These are phyloP conservation scores for Trebouxiophyceae sp. DNA, from an alignment of 163 green algal species.

Conservation along the genomic window DNA sequence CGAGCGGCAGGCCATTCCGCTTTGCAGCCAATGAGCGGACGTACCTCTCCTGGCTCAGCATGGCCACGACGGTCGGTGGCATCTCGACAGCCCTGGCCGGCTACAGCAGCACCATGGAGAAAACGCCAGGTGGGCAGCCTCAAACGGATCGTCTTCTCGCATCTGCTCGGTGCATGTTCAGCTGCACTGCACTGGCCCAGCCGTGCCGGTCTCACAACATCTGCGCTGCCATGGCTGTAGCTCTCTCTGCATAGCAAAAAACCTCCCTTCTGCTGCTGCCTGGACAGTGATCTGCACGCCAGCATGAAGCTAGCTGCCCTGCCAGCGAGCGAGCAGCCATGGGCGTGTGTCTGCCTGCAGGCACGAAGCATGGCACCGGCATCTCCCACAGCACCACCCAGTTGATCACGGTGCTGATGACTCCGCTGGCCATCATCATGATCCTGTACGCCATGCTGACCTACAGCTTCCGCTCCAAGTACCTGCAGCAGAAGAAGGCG, in stretches of 20 bases:
- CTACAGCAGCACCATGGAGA: conserved; percentile 21
- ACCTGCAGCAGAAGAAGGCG: conserved; percentile 74
- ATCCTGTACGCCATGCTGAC: conserved; percentile 74
- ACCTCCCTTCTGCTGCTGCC: background rate
- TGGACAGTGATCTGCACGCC: background rate
- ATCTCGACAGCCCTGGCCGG: conserved; percentile 70
- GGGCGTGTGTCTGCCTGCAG: too few relatives aligned
- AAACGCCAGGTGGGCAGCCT: background rate
- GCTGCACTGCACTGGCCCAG: background rate
- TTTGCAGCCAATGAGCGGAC: conserved; percentile 76
- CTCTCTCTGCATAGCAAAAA: background rate
- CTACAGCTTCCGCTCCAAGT: conserved; percentile 64
- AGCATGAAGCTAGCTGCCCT: too few relatives aligned
- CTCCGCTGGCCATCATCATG: conserved; percentile 72
- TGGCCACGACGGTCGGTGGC: conserved; percentile 77
- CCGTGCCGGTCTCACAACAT: background rate
- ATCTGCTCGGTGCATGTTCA: background rate
- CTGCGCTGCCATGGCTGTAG: background rate
- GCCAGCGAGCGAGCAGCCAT: too few relatives aligned
- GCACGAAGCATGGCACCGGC: too few relatives aligned
- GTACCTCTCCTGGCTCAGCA: conserved; percentile 74
- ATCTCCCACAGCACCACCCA: conserved; percentile 67
- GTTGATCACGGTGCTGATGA: conserved; percentile 62
- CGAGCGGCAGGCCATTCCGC: background rate
- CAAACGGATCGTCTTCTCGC: background rate